Evolutionary conservation across 2,329 filamentous ascomycete species (phyloP).

Genomic region (Hortaea sp.): DNA sequence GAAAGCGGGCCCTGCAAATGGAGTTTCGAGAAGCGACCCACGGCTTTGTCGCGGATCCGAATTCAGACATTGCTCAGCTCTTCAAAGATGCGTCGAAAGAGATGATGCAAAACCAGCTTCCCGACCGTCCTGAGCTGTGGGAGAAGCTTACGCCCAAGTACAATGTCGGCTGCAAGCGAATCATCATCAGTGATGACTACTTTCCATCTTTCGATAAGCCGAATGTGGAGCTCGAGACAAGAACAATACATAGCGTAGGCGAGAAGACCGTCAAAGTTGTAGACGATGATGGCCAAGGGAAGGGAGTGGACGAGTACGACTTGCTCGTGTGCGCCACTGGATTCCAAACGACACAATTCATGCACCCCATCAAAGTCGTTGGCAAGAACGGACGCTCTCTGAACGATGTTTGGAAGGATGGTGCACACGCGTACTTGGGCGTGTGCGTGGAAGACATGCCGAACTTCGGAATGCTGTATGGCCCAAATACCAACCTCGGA

Average conservation of each 20-base stretch:
- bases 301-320: conserved; percentile 36
- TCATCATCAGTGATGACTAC: conserved; percentile 48
- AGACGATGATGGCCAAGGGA: conserved; percentile 17
- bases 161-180: conserved; percentile 44
- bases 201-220: conserved; percentile 39
- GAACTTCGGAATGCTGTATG: conserved; percentile 49
- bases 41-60: conserved; percentile 33
- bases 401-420: conserved; percentile 44
- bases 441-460: conserved; percentile 42
- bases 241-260: conserved; percentile 37
- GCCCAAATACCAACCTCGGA: conserved; percentile 45
- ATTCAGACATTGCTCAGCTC: conserved; percentile 31
- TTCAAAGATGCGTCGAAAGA: conserved; percentile 27
- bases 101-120: conserved; percentile 36
- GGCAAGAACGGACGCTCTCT: conserved; percentile 36
- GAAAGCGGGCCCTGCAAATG: conserved; percentile 44
- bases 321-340: conserved; percentile 50
- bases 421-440: conserved; percentile 43
- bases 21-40: conserved; percentile 43
- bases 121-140: conserved; percentile 41
- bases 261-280: conserved; percentile 39
- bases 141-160: conserved; percentile 46
- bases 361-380: conserved; percentile 46
- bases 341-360: conserved; percentile 49
- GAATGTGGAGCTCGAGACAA: conserved; percentile 44